phyloP scores from a whole-genome alignment of 1,284 basidiomycete genomes.

The Leucoagaricus sp. region DNA sequence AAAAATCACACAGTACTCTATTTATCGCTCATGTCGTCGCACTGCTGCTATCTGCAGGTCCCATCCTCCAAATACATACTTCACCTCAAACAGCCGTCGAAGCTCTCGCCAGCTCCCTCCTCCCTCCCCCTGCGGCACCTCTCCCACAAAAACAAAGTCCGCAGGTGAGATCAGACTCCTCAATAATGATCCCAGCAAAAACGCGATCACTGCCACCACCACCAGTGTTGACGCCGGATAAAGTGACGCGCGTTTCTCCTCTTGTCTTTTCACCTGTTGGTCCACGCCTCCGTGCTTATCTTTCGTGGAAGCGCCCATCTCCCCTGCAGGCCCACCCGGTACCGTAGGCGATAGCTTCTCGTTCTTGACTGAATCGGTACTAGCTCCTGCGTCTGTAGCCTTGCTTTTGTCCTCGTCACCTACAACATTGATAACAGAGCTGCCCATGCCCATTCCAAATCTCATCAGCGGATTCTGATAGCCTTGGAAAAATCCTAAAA shows the following conservation, averaged over 20 bases:
- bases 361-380: background rate
- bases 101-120: slow-evolving; percentile 80
- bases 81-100: slow-evolving; percentile 74
- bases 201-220: slow-evolving; percentile 83
- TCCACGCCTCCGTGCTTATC: background rate
- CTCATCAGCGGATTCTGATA: slow-evolving; percentile 38
- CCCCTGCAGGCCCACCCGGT: slow-evolving; percentile 3
- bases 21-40: slow-evolving; percentile 53
- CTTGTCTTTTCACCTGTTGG: background rate
- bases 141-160: slow-evolving; percentile 88
- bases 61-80: slow-evolving; percentile 77
- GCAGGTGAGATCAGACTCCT: slow-evolving; percentile 85
- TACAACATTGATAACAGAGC: slow-evolving; percentile 1
- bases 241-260: slow-evolving; percentile 1
- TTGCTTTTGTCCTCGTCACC: slow-evolving; percentile 3
- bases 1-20: slow-evolving; percentile 8
- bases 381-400: background rate
- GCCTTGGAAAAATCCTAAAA: slow-evolving; percentile 40
- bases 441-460: slow-evolving; percentile 22
- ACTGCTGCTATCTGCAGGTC: slow-evolving; percentile 82
- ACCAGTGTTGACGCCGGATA: slow-evolving; percentile 64
- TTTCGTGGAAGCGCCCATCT: background rate
- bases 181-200: slow-evolving; percentile 88
- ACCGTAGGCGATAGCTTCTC: background rate
- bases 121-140: slow-evolving; percentile 44